Evolutionary conservation across 345 rosid genomes (phyloP), one percentile per base, ranked within the genome.

Genomic region (Lepidium africanum): DNA sequence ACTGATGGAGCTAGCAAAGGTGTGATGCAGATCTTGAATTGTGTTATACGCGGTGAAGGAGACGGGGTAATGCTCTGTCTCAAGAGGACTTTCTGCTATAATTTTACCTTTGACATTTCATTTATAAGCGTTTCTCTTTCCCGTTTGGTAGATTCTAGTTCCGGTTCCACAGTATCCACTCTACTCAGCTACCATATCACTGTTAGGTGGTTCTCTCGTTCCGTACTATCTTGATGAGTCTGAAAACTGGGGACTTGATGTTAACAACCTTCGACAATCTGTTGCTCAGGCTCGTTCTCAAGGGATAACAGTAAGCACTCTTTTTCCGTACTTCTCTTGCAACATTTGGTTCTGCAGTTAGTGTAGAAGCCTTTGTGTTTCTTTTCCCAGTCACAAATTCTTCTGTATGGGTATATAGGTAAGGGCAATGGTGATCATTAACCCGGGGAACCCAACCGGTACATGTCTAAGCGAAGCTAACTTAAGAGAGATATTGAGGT

Each of bases 381-480:
- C 6, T n/a, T 67, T 10, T 19, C 12, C 57, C 54, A 25, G 3
- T 62, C 10, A 42, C 46, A 48, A 23, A 36, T 39, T 65, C 23
- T 55, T 27, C 21, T 56, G 30, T 19, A 46, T 51, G 41, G 30
- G 40, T 56, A 13, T 80, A 65, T 85, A 94, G 99, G 90, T 89
- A 50, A 84, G 85, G 80, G 99, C 99, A 38, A 91, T 94, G 99
- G 99, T 94, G 67, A 91, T 94, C 68, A 94, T 94, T 55, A 94
- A 94, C 83, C 99, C 99, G 3, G 99, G 97, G n/a, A 94, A 94
- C 77, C 99, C 99, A 36, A 94, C 99, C 33, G 99, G 99, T n/a
- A 92, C 86, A 78, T 94, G 99, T 74, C 90, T 94, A 40, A 94
- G 99, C 60, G 91, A 74, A 85, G 84, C 94, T 65, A 94, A 94